These are phyloP conservation scores for Trichoderma breve DNA, from an alignment of 2,329 filamentous ascomycete genomes.

Conservation along the genomic window DNA sequence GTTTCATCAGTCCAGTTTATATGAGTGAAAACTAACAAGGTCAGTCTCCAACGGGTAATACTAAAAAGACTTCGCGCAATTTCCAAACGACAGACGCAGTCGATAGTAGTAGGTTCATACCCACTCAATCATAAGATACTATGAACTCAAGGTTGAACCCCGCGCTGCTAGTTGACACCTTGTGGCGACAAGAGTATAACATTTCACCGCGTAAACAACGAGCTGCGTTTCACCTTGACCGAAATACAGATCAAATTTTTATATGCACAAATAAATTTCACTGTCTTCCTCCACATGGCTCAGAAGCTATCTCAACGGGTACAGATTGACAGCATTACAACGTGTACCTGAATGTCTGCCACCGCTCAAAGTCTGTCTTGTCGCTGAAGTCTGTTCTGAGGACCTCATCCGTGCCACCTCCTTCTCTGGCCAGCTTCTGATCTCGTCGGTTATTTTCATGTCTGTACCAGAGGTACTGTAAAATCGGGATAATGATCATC, in stretches of 20 bases:
- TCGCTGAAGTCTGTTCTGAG: neutral
- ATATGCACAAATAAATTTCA: neutral
- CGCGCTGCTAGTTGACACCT: neutral
- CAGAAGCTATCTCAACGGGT: neutral
- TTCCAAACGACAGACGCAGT: neutral
- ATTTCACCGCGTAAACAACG: neutral
- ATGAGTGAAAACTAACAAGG: neutral
- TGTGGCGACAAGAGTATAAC: neutral
- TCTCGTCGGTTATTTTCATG: neutral
- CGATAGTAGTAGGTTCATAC: neutral
- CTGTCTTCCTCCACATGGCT: neutral
- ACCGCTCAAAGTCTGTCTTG: slow-evolving; percentile 2
- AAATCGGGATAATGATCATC: neutral
- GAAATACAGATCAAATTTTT: neutral
- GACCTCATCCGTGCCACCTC: neutral
- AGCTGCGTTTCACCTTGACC: neutral
- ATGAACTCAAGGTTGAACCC: neutral
- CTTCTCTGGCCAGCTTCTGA: neutral
- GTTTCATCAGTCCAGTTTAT: neutral
- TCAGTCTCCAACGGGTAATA: neutral
- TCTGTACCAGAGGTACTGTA: neutral
- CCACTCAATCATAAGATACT: neutral
- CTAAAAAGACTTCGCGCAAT: neutral
- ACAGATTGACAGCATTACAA: neutral
- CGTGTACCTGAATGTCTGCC: neutral